Base-by-base conservation (phyloP, 805 yeast species). In the Candida bentonensis region DNA sequence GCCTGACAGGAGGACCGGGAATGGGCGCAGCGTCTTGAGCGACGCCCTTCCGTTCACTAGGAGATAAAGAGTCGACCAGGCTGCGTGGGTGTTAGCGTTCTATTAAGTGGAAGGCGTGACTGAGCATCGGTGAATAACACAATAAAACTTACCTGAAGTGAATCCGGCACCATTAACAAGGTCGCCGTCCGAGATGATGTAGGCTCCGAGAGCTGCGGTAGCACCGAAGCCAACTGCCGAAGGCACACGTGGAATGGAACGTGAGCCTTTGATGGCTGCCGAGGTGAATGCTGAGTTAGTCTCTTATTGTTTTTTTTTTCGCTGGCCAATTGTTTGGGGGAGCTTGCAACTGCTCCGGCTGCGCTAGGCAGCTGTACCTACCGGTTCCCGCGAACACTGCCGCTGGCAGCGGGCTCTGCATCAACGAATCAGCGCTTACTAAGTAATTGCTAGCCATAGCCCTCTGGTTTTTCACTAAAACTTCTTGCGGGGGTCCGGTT, bases 41-140 rank as follows among this genome's bases (percentile, higher is more conserved):
- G 57, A 46, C 3, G 50, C 47, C 27, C 46, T 45, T 1, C 86
- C 85, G 55, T 84, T 83, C 15, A 80, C 84, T 11, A 87, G 57
- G 46, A 80, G 56, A 54, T 84, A 88, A 46, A 87, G 61, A 4
- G 82, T 59, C 4, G 84, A 75, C 95, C 96, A 88, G 2, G 92
- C 94, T 53, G 75, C 68, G 22, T 26, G 46, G n/a, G n/a, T n/a
- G n/a, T n/a, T n/a, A n/a, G n/a, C n/a, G n/a, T n/a, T n/a, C n/a
- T n/a, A n/a, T n/a, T n/a, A n/a, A n/a, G n/a, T n/a, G n/a, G n/a
- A n/a, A n/a, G n/a, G n/a, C n/a, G n/a, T n/a, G n/a, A n/a, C n/a
- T n/a, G n/a, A n/a, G n/a, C n/a, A n/a, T n/a, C n/a, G n/a, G n/a
- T n/a, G n/a, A n/a, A n/a, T n/a, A n/a, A n/a, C n/a, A n/a, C n/a